Evolutionary conservation across 805 yeast genomes (phyloP).

Genomic region (Candida sithepensis): DNA sequence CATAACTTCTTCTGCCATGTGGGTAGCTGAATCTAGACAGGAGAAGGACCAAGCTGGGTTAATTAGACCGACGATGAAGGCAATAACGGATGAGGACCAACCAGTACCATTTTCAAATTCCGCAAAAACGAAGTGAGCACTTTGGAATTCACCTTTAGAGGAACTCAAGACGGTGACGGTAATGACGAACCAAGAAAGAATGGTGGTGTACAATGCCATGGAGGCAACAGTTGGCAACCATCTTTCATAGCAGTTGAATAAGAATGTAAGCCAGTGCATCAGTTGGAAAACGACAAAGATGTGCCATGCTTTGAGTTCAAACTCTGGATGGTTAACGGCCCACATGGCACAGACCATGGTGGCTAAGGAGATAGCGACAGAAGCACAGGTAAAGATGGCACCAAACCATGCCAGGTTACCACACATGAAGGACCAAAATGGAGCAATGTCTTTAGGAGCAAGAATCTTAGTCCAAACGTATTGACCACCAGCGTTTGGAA

Average conservation of each 20-base stretch:
- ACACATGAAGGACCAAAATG: constrained; percentile 52
- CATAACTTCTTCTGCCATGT: constrained; percentile 63
- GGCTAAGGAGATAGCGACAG: constrained; percentile 53
- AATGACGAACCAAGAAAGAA: constrained; percentile 50
- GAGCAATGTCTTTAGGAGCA: constrained; percentile 45
- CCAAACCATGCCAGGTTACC: constrained; percentile 66
- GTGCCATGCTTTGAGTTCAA: constrained; percentile 46
- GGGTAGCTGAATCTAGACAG: constrained; percentile 69
- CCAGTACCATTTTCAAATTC: constrained; percentile 56
- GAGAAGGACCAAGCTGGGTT: constrained; percentile 70
- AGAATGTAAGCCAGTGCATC: constrained; percentile 37
- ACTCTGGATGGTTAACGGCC: constrained; percentile 27
- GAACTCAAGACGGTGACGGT: constrained; percentile 51
- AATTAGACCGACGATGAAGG: constrained; percentile 66
- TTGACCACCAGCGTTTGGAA: constrained; percentile 58
- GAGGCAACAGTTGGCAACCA: constrained; percentile 50
- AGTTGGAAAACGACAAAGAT: constrained; percentile 49
- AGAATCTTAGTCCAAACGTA: constrained; percentile 55
- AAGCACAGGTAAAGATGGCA: constrained; percentile 57
- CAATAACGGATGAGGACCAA: constrained; percentile 55
- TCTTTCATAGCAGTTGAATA: constrained; percentile 49
- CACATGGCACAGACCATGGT: constrained; percentile 50
- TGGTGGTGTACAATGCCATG: constrained; percentile 47
- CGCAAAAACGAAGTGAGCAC: constrained; percentile 50
- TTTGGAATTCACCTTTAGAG: constrained; percentile 49